Percentiles rank a stretch among this genome's conserved stretches.
Evolutionary conservation across 805 yeast genomes (phyloP).

Genomic region (Starmerella sirachaensis): DNA sequence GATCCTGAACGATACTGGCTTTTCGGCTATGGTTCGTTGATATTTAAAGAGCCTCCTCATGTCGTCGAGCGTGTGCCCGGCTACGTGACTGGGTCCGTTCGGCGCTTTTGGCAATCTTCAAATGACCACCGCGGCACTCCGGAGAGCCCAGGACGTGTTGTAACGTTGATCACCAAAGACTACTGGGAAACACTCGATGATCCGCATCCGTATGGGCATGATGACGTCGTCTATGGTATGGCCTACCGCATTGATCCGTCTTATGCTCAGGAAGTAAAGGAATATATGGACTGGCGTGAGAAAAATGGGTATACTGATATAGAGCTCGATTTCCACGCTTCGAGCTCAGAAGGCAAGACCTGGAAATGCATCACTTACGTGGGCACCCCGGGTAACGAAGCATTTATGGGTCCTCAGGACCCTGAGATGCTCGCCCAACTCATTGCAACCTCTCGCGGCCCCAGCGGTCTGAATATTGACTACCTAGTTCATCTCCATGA

Average conservation of each 20-base stretch:
- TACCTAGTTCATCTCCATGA: slow-evolving; percentile 47
- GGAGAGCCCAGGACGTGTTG: slow-evolving; percentile 79
- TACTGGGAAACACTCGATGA: slow-evolving; percentile 39
- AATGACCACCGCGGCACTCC: slow-evolving; percentile 86
- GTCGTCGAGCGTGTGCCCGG: slow-evolving; percentile 56
- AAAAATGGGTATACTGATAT: slow-evolving; percentile 78
- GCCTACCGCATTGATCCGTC: slow-evolving; percentile 69
- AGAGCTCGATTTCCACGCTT: slow-evolving; percentile 49
- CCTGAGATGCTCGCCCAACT: slow-evolving; percentile 46
- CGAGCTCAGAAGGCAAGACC: slow-evolving; percentile 21
- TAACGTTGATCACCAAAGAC: slow-evolving; percentile 55
- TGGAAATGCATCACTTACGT: slow-evolving; percentile 61
- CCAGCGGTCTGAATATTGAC: slow-evolving; percentile 70
- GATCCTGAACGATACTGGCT: slow-evolving; percentile 41
- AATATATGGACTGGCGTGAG: slow-evolving; percentile 69
- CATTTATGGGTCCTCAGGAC: slow-evolving; percentile 75
- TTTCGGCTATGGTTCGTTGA: slow-evolving; percentile 80
- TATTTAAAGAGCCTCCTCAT: slow-evolving; percentile 81
- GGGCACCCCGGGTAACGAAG: slow-evolving; percentile 68
- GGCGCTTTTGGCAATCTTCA: slow-evolving; percentile 87
- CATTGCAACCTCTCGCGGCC: slow-evolving; percentile 51
- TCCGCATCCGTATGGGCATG: slow-evolving; percentile 30
- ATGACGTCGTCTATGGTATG: slow-evolving; percentile 52
- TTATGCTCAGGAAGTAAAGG: slow-evolving; percentile 46
- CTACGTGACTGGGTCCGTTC: slow-evolving; percentile 56